Percentiles rank a stretch among this genome's conserved stretches.
Evolutionary conservation across 805 yeast genomes (phyloP).

Genomic region (Yarrowia phangngaensis): DNA sequence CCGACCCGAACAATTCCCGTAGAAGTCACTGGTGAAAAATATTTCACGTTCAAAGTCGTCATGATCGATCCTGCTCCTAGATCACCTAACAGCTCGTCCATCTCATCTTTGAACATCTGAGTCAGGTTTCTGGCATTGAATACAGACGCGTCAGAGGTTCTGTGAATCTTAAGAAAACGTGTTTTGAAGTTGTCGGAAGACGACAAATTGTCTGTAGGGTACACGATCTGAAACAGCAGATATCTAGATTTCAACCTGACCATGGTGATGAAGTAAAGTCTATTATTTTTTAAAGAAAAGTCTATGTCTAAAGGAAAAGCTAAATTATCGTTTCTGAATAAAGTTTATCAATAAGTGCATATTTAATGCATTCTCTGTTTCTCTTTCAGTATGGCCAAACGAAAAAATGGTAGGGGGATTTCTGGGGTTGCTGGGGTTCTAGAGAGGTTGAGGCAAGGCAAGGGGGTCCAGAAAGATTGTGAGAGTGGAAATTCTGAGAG

Average conservation of each 20-base stretch:
- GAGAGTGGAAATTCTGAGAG: no score
- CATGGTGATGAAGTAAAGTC: constrained; percentile 46
- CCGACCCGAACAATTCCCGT: constrained; percentile 80
- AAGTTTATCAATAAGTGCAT: no score
- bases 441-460: no score
- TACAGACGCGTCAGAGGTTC: constrained; percentile 38
- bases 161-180: constrained; percentile 29
- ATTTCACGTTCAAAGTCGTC: constrained; percentile 61
- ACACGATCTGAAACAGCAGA: constrained; percentile 70
- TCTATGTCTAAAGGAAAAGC: not conserved
- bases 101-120: constrained; percentile 51
- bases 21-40: constrained; percentile 75
- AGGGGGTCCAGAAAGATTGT: no score
- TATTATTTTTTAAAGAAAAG: not conserved
- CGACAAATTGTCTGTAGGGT: constrained; percentile 47
- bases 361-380: no score
- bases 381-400: not conserved
- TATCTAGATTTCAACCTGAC: constrained; percentile 86
- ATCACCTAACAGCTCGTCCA: constrained; percentile 73
- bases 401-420: no score
- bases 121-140: constrained; percentile 48
- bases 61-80: constrained; percentile 65
- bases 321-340: no score
- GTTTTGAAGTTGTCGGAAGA: constrained; percentile 27
- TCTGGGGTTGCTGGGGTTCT: no score